A percentile compares a stretch with the other conserved stretches of the same genome.
phyloP scores from a whole-genome alignment of 2,329 filamentous ascomycete genomes.

The Talaromyces marneffei region DNA sequence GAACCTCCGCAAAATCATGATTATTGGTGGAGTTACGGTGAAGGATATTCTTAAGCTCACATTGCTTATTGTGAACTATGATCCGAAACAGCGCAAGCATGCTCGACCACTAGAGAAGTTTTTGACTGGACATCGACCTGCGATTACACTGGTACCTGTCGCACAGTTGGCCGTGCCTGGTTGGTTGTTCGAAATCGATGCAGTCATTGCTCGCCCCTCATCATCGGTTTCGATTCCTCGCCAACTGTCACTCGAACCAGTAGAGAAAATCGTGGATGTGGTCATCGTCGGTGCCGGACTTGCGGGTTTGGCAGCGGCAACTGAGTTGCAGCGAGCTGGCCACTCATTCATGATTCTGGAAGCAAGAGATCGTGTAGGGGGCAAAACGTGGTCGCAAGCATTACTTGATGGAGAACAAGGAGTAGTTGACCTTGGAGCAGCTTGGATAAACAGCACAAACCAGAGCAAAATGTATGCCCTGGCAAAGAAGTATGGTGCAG shows the following conservation, averaged over 20 bases:
- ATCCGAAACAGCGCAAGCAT: not conserved
- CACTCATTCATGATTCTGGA: conserved; percentile 35
- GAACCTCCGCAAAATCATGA: conserved; percentile 1
- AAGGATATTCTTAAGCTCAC: conserved; percentile 6
- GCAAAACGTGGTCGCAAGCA: conserved; percentile 32
- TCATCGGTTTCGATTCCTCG: not conserved
- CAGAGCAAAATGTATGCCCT: conserved; percentile 26
- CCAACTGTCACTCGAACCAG: not conserved
- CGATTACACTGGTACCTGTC: conserved; percentile 39
- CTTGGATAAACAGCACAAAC: conserved; percentile 35
- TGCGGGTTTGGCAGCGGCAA: conserved; percentile 33
- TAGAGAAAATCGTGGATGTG: not conserved
- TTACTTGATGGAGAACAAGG: conserved; percentile 19
- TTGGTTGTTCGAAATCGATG: conserved; percentile 42
- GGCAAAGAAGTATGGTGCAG: conserved; percentile 24
- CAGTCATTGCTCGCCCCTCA: conserved; percentile 24
- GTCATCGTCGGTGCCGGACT: conserved; percentile 36
- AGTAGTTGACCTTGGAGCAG: conserved; percentile 30
- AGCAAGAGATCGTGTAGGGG: conserved; percentile 41
- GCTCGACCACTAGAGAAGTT: conserved; percentile 19
- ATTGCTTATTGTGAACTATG: conserved; percentile 1
- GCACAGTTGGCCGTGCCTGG: conserved; percentile 31
- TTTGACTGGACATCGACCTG: conserved; percentile 34
- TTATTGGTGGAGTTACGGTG: not conserved
- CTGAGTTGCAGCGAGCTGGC: conserved; percentile 26